Conservation (phyloP, 106 monocot genomes). For the Platanthera guangdongensis region DNA sequence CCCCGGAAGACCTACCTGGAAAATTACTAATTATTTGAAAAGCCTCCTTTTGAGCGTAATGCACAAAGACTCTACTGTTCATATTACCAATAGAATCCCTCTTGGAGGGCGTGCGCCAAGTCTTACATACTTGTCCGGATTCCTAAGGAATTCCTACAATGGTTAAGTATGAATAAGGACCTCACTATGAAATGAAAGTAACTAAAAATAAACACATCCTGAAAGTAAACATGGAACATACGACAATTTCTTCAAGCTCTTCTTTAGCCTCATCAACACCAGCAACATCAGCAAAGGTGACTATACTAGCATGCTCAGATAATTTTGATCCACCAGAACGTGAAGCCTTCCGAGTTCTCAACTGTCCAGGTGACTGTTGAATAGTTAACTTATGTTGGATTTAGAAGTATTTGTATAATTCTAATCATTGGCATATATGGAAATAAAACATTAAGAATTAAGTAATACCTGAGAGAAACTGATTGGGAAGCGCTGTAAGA, state of each 20-base stretch:
- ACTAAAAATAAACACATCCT: neutral
- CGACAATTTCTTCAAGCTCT: conserved; percentile 99
- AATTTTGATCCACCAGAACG: conserved; percentile 60
- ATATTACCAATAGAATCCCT: conserved; percentile 83
- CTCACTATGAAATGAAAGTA: neutral
- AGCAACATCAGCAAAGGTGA: conserved; percentile 97
- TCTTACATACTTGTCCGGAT: conserved; percentile 79
- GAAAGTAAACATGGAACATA: conserved; percentile 18
- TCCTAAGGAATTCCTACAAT: conserved; percentile 88
- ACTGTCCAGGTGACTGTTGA: conserved; percentile 78
- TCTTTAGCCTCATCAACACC: conserved; percentile 99
- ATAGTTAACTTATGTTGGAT: conserved; percentile 7
- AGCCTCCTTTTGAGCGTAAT: neutral
- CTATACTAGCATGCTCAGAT: conserved; percentile 65
- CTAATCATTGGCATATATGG: neutral
- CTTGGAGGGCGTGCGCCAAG: conserved; percentile 98
- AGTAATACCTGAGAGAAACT: conserved; percentile 76
- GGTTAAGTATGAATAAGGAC: conserved; percentile 10
- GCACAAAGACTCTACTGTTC: neutral
- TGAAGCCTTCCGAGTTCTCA: conserved; percentile 67
- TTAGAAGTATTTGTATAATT: neutral
- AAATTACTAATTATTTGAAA: conserved; percentile 7
- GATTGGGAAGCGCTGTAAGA: conserved; percentile 79
- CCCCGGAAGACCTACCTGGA: conserved; percentile 93
- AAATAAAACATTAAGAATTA: neutral